These are phyloP conservation scores for Microascus cirrosus DNA, from an alignment of 2,329 filamentous ascomycete species.

Conservation along the genomic window DNA sequence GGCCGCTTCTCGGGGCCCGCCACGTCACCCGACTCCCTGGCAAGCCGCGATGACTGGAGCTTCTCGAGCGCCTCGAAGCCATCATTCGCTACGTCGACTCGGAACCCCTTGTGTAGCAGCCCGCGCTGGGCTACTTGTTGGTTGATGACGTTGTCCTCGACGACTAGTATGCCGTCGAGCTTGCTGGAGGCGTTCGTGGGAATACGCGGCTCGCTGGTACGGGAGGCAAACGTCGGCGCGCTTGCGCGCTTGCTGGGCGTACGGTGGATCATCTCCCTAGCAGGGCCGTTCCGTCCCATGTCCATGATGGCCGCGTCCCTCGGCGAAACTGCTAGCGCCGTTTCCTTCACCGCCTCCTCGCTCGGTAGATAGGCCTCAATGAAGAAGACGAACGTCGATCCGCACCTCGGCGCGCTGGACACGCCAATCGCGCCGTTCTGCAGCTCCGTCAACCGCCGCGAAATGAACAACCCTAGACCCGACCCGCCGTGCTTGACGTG, in stretches of 20 bases:
- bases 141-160: conserved; percentile 52
- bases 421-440: conserved; percentile 75
- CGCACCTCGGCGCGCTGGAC: conserved; percentile 54
- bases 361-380: conserved; percentile 44
- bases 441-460: conserved; percentile 65
- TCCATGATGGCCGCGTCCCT: background rate
- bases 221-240: background rate
- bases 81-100: conserved; percentile 43
- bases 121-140: conserved; percentile 43
- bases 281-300: background rate
- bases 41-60: conserved; percentile 14
- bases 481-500: conserved; percentile 72
- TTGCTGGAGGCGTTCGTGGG: conserved; percentile 6
- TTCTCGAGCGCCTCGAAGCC: conserved; percentile 43
- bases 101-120: conserved; percentile 35
- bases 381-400: conserved; percentile 67
- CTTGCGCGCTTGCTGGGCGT: conserved; percentile 2
- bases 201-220: background rate
- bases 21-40: conserved; percentile 2
- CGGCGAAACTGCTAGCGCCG: conserved; percentile 17
- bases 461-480: conserved; percentile 70
- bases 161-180: conserved; percentile 36
- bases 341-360: conserved; percentile 25
- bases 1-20: background rate
- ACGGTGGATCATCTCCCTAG: background rate